phyloP scores from a whole-genome alignment of 345 rosid genomes.

The Raphanus sativus region DNA sequence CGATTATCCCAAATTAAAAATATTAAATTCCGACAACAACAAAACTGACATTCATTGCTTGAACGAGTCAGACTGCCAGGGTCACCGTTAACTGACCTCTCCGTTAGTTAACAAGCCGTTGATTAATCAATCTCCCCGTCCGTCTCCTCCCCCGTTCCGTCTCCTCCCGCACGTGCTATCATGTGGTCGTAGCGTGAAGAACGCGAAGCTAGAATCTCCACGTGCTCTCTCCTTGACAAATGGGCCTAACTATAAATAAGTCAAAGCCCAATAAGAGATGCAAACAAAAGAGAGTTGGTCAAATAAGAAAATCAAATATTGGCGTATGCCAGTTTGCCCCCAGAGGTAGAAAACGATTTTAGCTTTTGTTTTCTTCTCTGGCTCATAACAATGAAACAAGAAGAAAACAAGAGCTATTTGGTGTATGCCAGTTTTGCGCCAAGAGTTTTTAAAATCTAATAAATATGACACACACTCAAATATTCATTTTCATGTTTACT shows the following conservation, averaged over 20 bases:
- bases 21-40: background rate
- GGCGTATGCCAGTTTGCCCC: conserved; percentile 18
- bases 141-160: conserved; percentile 18
- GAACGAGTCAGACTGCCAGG: background rate
- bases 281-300: background rate
- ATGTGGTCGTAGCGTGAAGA: conserved; percentile 6
- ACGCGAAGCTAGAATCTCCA: background rate
- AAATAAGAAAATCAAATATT: background rate
- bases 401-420: too few species aligned
- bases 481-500: too few species aligned
- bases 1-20: too few species aligned
- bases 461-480: too few species aligned
- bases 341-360: background rate
- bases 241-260: background rate
- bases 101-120: conserved; percentile 6
- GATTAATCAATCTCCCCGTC: background rate
- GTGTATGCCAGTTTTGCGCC: too few species aligned
- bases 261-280: background rate
- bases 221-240: background rate
- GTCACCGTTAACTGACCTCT: background rate
- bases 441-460: too few species aligned
- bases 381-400: too few species aligned
- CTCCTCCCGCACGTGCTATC: conserved; percentile 15
- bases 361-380: background rate
- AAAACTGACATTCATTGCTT: background rate